phyloP scores from a whole-genome alignment of 805 yeast species.

The Candida namnaoensis region DNA sequence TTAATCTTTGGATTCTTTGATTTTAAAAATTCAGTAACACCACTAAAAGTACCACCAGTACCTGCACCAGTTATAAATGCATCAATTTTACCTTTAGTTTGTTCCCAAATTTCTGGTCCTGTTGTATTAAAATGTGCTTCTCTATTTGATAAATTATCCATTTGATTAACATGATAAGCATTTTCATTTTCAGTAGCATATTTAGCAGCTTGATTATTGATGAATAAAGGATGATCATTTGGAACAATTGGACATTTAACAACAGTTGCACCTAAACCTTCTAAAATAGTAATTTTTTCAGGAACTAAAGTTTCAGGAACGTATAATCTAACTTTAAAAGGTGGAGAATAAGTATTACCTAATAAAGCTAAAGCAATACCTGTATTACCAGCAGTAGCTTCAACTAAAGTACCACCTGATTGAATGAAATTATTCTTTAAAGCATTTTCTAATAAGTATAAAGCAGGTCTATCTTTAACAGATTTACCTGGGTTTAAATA shows the following conservation, averaged over 20 bases:
- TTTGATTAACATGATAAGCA: constrained; percentile 74
- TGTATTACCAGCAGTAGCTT: constrained; percentile 83
- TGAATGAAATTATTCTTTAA: constrained; percentile 40
- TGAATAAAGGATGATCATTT: constrained; percentile 38
- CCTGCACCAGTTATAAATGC: constrained; percentile 72
- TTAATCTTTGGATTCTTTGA: constrained; percentile 23
- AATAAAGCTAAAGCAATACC: constrained; percentile 74
- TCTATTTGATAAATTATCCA: constrained; percentile 74
- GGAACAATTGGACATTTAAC: constrained; percentile 65
- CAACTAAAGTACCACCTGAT: constrained; percentile 65
- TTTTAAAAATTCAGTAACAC: constrained; percentile 57
- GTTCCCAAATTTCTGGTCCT: constrained; percentile 72
- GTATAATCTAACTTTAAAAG: constrained; percentile 55
- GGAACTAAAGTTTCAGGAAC: constrained; percentile 70
- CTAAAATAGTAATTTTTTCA: constrained; percentile 55
- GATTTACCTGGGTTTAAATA: constrained; percentile 73
- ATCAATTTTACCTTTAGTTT: constrained; percentile 43
- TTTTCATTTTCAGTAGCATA: constrained; percentile 28
- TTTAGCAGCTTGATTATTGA: constrained; percentile 13
- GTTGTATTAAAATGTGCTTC: constrained; percentile 57
- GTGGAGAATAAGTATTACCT: constrained; percentile 25
- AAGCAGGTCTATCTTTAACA: constrained; percentile 76
- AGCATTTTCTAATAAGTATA: constrained; percentile 55
- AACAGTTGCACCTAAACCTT: constrained; percentile 51
- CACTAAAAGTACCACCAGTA: constrained; percentile 79